Evolutionary conservation across 2,329 filamentous ascomycete genomes (phyloP), one percentile per base, ranked within the genome.

Genomic region (Bisporella sp.): DNA sequence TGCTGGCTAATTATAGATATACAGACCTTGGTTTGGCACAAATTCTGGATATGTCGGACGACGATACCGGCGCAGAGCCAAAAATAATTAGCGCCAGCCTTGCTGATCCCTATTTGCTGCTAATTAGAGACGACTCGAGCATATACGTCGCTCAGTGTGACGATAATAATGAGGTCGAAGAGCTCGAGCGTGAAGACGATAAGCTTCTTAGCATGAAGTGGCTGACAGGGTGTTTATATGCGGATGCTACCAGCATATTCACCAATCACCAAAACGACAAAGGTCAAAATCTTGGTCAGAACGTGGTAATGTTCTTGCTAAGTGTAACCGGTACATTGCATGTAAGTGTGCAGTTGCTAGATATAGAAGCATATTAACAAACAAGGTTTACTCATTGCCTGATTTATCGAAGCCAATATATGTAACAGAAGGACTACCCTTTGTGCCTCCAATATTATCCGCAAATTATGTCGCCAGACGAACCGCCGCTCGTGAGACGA

Each of bases 31-130:
- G 86, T 8, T 77, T 99, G 48, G 84, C 85, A 43, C 92, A 97
- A 63, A 97, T 99, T 49, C 78, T 96, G 46, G 89, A 91, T 1
- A 89, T 97, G 78, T 80, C 89, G 54, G 93, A 97, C 60, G 93
- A 96, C 61, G 88, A 93, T 57, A 91, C 85, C 0, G 90, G 87
- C 9, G 84, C 80, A 21, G 89, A 96, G 61, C 84, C 89, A 4
- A 78, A 84, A 48, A 85, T 93, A 41, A 72, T 90, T 43, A 86
- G 82, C 61, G 86, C 88, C 37, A 95, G 87, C 64, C 91, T 97
- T 60, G 81, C 81, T 21, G 92, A 97, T 59, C 89, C 89, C 0
- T 96, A 90, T 63, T 69, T 99, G 9, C 72, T 96, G 2, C 77
- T 97, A 11, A 71, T 96, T 21, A 79, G 89, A 50, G 89, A 96